A percentile compares a stretch with the other conserved stretches of the same genome.
phyloP scores from a whole-genome alignment of 805 yeast species.

The Starmerella davenportii region DNA sequence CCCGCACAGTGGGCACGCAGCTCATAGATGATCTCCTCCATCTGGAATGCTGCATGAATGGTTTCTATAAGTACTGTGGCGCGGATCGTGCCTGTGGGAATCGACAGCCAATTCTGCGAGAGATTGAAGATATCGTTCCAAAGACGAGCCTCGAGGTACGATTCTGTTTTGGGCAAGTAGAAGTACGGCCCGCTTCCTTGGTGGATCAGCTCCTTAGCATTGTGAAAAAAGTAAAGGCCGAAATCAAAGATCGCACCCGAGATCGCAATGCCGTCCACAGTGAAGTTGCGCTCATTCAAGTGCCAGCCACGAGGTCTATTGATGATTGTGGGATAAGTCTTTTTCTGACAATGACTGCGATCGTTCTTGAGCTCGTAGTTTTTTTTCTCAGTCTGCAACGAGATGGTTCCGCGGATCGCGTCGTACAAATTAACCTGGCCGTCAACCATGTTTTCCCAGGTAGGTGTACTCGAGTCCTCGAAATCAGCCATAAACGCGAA shows the following conservation, averaged over 20 bases:
- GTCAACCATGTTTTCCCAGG: slow-evolving; percentile 47
- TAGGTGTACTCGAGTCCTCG: slow-evolving; percentile 56
- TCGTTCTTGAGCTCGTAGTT: slow-evolving; percentile 36
- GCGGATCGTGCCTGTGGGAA: slow-evolving; percentile 52
- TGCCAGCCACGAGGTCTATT: slow-evolving; percentile 58
- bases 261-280: slow-evolving; percentile 50
- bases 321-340: slow-evolving; percentile 35
- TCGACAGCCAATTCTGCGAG: slow-evolving; percentile 44
- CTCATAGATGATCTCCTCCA: slow-evolving; percentile 63
- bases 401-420: slow-evolving; percentile 42
- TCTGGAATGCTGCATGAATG: slow-evolving; percentile 54
- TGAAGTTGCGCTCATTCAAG: slow-evolving; percentile 44
- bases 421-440: slow-evolving; percentile 58
- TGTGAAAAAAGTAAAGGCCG: slow-evolving; percentile 53
- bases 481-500: slow-evolving; percentile 64
- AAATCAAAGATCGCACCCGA: slow-evolving; percentile 52
- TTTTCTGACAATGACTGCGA: slow-evolving; percentile 23
- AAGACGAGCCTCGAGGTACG: slow-evolving; percentile 54
- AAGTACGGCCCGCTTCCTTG: slow-evolving; percentile 55
- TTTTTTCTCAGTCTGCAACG: slow-evolving; percentile 24
- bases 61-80: slow-evolving; percentile 59
- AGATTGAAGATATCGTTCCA: slow-evolving; percentile 57
- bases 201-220: slow-evolving; percentile 38
- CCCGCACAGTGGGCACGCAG: slow-evolving; percentile 56
- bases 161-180: slow-evolving; percentile 61